These are phyloP conservation scores for Cryptosporidium andersoni DNA, from an alignment of 169 alveolate genomes.

Conservation along the genomic window DNA sequence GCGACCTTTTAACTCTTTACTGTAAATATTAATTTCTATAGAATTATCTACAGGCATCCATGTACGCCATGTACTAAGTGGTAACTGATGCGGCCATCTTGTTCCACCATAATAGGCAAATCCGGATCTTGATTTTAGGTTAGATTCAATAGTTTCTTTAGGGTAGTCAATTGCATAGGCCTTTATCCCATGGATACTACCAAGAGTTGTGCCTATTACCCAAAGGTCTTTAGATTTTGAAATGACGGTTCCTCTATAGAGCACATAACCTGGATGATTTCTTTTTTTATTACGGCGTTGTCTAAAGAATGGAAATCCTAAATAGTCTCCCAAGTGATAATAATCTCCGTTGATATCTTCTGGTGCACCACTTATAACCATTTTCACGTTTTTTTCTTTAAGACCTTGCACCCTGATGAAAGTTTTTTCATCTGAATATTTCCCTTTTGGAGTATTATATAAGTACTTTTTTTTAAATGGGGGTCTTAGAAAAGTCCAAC, in stretches of 20 bases:
- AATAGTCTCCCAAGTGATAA: slow-evolving; percentile 54
- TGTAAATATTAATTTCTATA: slow-evolving; percentile 34
- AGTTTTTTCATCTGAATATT: slow-evolving; percentile 24
- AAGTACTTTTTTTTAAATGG: slow-evolving; percentile 52
- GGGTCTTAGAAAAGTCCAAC: slow-evolving; percentile 58
- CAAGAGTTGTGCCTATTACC: slow-evolving; percentile 67
- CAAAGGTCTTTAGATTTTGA: slow-evolving; percentile 44
- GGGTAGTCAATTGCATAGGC: slow-evolving; percentile 56
- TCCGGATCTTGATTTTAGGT: slow-evolving; percentile 18
- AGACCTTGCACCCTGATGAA: slow-evolving; percentile 38
- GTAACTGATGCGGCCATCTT: slow-evolving; percentile 70
- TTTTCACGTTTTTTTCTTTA: slow-evolving; percentile 33
- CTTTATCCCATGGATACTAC: slow-evolving; percentile 64
- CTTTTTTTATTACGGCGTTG: slow-evolving; percentile 55
- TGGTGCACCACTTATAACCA: slow-evolving; percentile 64
- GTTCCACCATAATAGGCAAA: slow-evolving; percentile 63
- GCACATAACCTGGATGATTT: slow-evolving; percentile 49
- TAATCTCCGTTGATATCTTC: slow-evolving; percentile 65
- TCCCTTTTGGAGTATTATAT: slow-evolving; percentile 33
- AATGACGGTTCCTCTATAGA: slow-evolving; percentile 42
- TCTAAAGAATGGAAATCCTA: slow-evolving; percentile 68
- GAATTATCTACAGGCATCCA: slow-evolving; percentile 51
- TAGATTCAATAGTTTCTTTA: background rate
- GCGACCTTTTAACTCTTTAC: slow-evolving; percentile 25
- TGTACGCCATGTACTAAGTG: slow-evolving; percentile 47